Percentiles rank a stretch among this genome's conserved stretches.
Conservation (phyloP, 225 moss, liverwort and hornwort genomes). For the Polytrichum formosum region DNA sequence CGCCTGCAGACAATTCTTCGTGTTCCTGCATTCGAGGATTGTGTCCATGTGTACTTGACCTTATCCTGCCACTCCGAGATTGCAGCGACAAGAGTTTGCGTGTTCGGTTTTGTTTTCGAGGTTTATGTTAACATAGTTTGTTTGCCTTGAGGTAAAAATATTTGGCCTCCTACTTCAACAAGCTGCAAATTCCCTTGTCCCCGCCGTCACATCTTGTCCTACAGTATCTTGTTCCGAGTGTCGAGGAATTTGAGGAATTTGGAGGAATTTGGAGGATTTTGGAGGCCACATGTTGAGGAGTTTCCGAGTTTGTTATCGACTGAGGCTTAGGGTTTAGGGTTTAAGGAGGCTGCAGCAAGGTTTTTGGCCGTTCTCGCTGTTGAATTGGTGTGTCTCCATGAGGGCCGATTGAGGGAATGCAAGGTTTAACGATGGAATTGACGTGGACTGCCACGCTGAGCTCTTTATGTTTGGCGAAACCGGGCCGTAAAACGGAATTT, state of each 20-base stretch:
- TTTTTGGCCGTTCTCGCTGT: background rate
- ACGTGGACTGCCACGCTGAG: conserved; percentile 32
- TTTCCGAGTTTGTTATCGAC: too few species aligned
- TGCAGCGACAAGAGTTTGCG: background rate
- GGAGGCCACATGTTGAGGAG: too few species aligned
- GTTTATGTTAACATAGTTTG: too few species aligned
- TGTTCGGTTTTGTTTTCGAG: conserved; percentile 16
- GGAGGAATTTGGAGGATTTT: too few species aligned
- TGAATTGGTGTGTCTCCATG: background rate
- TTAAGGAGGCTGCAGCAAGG: conserved; percentile 23
- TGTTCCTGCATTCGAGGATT: background rate
- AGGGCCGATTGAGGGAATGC: background rate
- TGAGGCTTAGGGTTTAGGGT: conserved; percentile 46
- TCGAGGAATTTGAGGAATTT: too few species aligned
- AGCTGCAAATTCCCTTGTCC: too few species aligned
- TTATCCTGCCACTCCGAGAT: conserved; percentile 2
- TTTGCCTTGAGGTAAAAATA: too few species aligned
- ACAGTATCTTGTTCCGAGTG: too few species aligned
- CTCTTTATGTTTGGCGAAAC: conserved; percentile 15
- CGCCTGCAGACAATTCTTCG: background rate
- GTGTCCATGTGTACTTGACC: too few species aligned
- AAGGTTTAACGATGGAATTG: conserved; percentile 37
- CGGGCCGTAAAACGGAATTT: conserved; percentile 19
- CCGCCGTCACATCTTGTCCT: too few species aligned
- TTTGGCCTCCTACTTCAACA: too few species aligned